Conservation (phyloP, 2,329 filamentous ascomycete genomes). For the Alternaria longipes region DNA sequence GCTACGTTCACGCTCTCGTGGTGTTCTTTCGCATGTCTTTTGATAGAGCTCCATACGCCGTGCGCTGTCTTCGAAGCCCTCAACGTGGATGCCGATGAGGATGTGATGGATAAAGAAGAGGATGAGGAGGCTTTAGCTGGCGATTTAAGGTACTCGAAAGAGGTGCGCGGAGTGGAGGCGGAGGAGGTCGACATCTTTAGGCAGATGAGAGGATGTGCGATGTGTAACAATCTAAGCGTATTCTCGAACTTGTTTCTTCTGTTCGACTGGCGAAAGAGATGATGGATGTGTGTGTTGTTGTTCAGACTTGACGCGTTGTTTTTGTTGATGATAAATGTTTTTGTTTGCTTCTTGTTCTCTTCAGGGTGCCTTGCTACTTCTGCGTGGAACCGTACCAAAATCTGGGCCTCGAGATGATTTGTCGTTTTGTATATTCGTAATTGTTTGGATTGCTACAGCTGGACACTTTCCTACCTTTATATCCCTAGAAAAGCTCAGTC, state of each 20-base stretch:
- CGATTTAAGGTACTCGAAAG: constrained; percentile 26
- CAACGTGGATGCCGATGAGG: constrained; percentile 2
- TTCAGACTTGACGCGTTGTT: not conserved
- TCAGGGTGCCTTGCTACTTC: not conserved
- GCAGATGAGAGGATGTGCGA: not conserved
- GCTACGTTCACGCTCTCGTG: constrained; percentile 33
- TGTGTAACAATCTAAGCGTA: not conserved
- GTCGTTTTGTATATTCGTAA: not conserved
- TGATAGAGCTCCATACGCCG: constrained; percentile 27
- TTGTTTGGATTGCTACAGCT: not conserved
- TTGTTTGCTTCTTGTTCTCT: not conserved
- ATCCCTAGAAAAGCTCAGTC: not conserved
- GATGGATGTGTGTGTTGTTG: too few species aligned
- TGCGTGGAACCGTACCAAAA: not conserved
- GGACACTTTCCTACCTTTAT: constrained; percentile 6
- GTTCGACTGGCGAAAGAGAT: not conserved
- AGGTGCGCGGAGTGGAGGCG: constrained; percentile 30
- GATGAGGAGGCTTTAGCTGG: constrained; percentile 6
- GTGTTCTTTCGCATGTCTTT: constrained; percentile 31
- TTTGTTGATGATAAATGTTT: not conserved
- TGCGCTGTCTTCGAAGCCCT: constrained; percentile 13
- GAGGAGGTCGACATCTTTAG: constrained; percentile 22
- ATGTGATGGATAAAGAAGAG: constrained; percentile 5
- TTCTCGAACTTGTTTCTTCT: not conserved
- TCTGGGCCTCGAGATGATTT: not conserved